A percentile compares a stretch with the other conserved stretches of the same genome.
These are phyloP conservation scores for Fusarium sp. DNA, from an alignment of 2,329 filamentous ascomycete genomes.

Conservation along the genomic window DNA sequence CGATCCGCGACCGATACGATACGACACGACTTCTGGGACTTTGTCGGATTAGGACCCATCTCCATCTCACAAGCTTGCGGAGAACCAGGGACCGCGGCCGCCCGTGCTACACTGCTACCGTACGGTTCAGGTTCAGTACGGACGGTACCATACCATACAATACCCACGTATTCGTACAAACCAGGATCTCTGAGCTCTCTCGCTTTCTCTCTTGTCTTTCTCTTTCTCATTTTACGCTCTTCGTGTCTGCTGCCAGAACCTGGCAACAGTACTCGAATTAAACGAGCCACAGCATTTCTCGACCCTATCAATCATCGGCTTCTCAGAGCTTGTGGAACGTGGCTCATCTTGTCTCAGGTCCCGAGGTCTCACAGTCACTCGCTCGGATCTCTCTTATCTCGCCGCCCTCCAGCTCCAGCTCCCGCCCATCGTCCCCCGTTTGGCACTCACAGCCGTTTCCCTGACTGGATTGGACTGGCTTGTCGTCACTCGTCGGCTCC, in stretches of 20 bases:
- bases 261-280: slow-evolving; percentile 15
- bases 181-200: not conserved
- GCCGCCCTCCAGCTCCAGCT: not conserved
- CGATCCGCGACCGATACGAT: slow-evolving; percentile 42
- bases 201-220: slow-evolving; percentile 11
- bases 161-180: slow-evolving; percentile 39
- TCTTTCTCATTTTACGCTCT: slow-evolving; percentile 19
- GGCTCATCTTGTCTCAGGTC: slow-evolving; percentile 33
- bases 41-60: slow-evolving; percentile 23
- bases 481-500: slow-evolving; percentile 27
- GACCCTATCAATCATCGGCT: not conserved
- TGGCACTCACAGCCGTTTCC: slow-evolving; percentile 18
- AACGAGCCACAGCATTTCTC: slow-evolving; percentile 39
- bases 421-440: slow-evolving; percentile 10
- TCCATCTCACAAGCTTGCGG: slow-evolving; percentile 40
- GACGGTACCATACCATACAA: not conserved
- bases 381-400: slow-evolving; percentile 16
- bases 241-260: slow-evolving; percentile 25
- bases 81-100: slow-evolving; percentile 35
- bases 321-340: slow-evolving; percentile 29
- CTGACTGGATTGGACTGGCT: slow-evolving; percentile 27
- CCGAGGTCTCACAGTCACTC: slow-evolving; percentile 18
- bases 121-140: slow-evolving; percentile 21
- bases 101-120: slow-evolving; percentile 22
- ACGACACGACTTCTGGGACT: slow-evolving; percentile 32